Conservation (phyloP, 2,329 filamentous ascomycete genomes). For the Penicillium fuscoglaucum region DNA sequence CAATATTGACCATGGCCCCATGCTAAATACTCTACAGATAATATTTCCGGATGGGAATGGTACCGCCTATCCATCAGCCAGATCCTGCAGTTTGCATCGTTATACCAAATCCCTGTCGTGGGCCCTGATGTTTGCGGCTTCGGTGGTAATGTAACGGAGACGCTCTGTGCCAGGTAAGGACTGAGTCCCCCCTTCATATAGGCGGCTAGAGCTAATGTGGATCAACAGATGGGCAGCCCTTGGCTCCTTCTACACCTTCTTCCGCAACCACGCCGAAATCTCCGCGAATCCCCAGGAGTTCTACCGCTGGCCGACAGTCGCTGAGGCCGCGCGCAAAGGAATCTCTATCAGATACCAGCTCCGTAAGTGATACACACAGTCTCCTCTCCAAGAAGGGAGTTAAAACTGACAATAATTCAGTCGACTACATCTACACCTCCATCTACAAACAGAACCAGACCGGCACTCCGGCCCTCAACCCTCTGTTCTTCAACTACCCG, state of each 20-base stretch:
- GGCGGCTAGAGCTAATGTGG: not conserved
- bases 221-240: slow-evolving; percentile 60
- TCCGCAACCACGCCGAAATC: slow-evolving; percentile 67
- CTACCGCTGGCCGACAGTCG: slow-evolving; percentile 66
- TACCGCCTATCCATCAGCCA: slow-evolving; percentile 60
- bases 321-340: slow-evolving; percentile 65
- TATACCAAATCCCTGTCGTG: slow-evolving; percentile 67
- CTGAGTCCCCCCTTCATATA: not conserved
- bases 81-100: slow-evolving; percentile 60
- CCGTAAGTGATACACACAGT: slow-evolving; percentile 17
- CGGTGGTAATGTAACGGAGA: slow-evolving; percentile 63
- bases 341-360: slow-evolving; percentile 72
- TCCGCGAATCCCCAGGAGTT: slow-evolving; percentile 63
- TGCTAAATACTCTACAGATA: slow-evolving; percentile 8
- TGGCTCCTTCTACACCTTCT: slow-evolving; percentile 72
- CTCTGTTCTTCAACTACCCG: slow-evolving; percentile 71
- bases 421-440: slow-evolving; percentile 77
- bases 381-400: not conserved
- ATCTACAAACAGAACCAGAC: slow-evolving; percentile 60
- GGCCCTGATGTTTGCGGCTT: slow-evolving; percentile 77
- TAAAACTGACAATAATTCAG: slow-evolving; percentile 1
- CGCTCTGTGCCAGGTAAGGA: slow-evolving; percentile 62
- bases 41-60: slow-evolving; percentile 13
- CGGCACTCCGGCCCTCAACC: slow-evolving; percentile 66
- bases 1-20: not conserved